A percentile compares a stretch with the other conserved stretches of the same genome.
These are phyloP conservation scores for Mercurialis annua DNA, from an alignment of 345 rosid species.

Conservation along the genomic window DNA sequence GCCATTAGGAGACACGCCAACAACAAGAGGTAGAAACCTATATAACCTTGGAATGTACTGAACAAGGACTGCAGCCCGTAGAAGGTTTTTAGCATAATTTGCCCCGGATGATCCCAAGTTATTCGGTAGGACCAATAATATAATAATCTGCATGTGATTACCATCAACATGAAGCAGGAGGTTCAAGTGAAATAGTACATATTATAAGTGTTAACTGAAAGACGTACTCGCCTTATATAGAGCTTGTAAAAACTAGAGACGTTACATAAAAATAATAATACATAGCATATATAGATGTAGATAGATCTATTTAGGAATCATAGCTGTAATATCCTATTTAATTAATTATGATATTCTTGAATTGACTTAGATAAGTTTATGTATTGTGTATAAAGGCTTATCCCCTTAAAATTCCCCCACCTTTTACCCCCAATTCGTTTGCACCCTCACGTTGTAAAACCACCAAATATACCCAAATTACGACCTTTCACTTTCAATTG, in stretches of 20 bases:
- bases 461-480: no score
- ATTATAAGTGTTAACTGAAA: neutral
- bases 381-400: no score
- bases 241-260: neutral
- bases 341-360: no score
- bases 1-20: constrained; percentile 70
- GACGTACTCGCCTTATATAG: neutral
- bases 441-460: no score
- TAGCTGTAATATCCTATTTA: no score
- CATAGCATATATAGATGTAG: no score
- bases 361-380: no score
- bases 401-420: no score
- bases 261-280: neutral
- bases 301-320: no score
- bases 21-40: constrained; percentile 64
- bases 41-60: constrained; percentile 74
- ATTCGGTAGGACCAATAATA: constrained; percentile 44
- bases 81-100: constrained; percentile 59
- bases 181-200: no score
- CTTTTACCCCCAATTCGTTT: no score
- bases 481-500: no score
- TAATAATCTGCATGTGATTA: constrained; percentile 45
- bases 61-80: constrained; percentile 56
- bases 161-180: constrained; percentile 11
- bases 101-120: constrained; percentile 45